Base-by-base conservation (phyloP, 164 flowering plant species). In the Cinnamomum micranthum region DNA sequence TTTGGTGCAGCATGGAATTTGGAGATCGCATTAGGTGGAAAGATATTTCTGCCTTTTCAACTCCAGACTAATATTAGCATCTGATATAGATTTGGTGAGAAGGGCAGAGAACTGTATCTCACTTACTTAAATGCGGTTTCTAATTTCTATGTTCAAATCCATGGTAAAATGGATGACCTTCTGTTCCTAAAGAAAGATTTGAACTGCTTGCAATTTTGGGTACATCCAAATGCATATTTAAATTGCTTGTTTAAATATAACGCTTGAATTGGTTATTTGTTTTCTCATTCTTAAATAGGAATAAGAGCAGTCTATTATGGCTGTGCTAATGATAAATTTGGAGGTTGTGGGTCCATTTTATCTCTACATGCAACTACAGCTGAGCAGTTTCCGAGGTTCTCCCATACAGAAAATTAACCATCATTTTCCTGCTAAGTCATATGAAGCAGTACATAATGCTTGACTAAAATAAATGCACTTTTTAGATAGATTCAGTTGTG, bases 341-440 rank as follows among this genome's bases (percentile, higher is more conserved):
- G 99, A 63, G 99, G 99, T 0, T 93, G 99, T 79, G 99, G 98
- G 68, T 93, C 99, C 35, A 82, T 95, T 77, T 81, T 95, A 74
- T 87, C 99, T 2, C 75, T 95, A 79, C 94, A 95, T 85, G 80
- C 81, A 33, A 74, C 79, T 73, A 59, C 76, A 75, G 76, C 86
- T 68, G 80, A 78, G 73, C 70, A 80, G 33, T 74, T 51, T 20
- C 65, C 24, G 24, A 77, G 92, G 90, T 86, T 64, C 17, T 67
- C 74, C 52, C 33, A 11, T 19, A 31, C 23, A 55, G 60, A 55
- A 55, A 55, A 55, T 20, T 55, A 55, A 55, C n/a, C 5, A 14
- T 55, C 60, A 3, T 55, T 14, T 4, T 4, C 60, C 19, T 55
- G 60, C 60, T 19, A 55, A 14, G n/a, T 55, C 60, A 14, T 17